Evolutionary conservation across 2,329 filamentous ascomycete genomes (phyloP), one percentile per base, ranked within the genome.

Genomic region (Aspergillus costaricaensis): DNA sequence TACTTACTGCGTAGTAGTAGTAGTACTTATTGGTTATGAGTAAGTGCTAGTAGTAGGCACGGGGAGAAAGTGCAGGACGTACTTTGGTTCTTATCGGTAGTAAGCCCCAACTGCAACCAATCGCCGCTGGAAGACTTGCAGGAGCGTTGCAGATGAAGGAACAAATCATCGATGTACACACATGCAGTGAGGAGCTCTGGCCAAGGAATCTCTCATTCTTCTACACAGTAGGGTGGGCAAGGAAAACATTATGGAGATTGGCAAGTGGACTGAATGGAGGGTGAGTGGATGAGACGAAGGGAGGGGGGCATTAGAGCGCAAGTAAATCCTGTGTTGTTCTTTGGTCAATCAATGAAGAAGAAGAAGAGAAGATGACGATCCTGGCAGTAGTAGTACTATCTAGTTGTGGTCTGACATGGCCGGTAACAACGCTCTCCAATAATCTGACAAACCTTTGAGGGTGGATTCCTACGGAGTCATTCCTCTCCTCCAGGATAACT

Each of bases 121-220:
- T 55, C 65, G 61, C 57, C 59, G 65, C 62, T 54, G 44, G 54
- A 56, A 47, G 59, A 61, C 59, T 38, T 65, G 63, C 60, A 63
- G 61, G 44, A 49, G 54, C 54, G 51, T 48, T 62, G 61, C 60
- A 64, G 60, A 39, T 52, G 48, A 52, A 56, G 47, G 55, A 59
- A 59, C 60, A 67, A 65, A 67, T 66, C 61, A 67, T 60, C 58
- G 55, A 30, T 59, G 61, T 62, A 65, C 65, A 67, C 65, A 67
- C 62, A 54, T 63, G 60, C 62, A 59, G 57, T 49, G 44, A 60
- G 56, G 50, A 36, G 43, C 9, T 32, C 43, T 43, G 39, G 49
- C 36, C 44, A 52, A 47, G 36, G 57, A 55, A 48, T 44, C 30
- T 47, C 19, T 52, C 53, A 39, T 48, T 55, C 49, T 54, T 60